Base-by-base conservation (phyloP, 352 stramenopile genomes). In the Peronospora destructor region DNA sequence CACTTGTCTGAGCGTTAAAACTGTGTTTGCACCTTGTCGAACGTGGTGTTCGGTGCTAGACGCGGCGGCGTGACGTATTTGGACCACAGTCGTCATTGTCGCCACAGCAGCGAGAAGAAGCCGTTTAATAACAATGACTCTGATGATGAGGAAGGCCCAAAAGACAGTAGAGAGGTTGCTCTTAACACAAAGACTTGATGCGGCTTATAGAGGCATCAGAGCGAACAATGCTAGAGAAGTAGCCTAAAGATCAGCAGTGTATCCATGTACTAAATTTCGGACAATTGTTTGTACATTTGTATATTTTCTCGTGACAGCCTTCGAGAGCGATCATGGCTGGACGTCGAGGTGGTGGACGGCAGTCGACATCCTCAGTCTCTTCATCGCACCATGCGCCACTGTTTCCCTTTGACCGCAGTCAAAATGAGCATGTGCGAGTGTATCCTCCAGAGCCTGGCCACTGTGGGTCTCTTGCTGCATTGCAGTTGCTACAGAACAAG, bases 161-260 rank as follows among this genome's bases (percentile, higher is more conserved):
- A 54, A 53, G 43, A 59, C 49, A 47, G 56, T 59, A 51, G 42
- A 49, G 47, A 41, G 12, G 59, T 40, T 9, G 42, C 45, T 16
- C 30, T 49, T 35, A 47, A 49, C 70, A 59, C 21, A 66, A 85
- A 36, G 77, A 85, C 46, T 85, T 89, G 40, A 64, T 89, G 37
- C 73, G 76, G 0, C 78, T 75, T 19, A 87, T 87, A 71, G 78
- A 89, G 35, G 78, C 78, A n/a, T n/a, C n/a, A n/a, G n/a, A n/a
- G n/a, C n/a, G n/a, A n/a, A n/a, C n/a, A n/a, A n/a, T n/a, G n/a
- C n/a, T n/a, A n/a, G n/a, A n/a, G n/a, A n/a, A n/a, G n/a, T n/a
- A n/a, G n/a, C n/a, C n/a, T 1, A 23, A 23, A 3, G 19, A 3
- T 3, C 19, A 23, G 19, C 19, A 26, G 4, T 26, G 23, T 26